Base-by-base conservation (phyloP, 2,329 filamentous ascomycete species). In the Fusarium sp. region DNA sequence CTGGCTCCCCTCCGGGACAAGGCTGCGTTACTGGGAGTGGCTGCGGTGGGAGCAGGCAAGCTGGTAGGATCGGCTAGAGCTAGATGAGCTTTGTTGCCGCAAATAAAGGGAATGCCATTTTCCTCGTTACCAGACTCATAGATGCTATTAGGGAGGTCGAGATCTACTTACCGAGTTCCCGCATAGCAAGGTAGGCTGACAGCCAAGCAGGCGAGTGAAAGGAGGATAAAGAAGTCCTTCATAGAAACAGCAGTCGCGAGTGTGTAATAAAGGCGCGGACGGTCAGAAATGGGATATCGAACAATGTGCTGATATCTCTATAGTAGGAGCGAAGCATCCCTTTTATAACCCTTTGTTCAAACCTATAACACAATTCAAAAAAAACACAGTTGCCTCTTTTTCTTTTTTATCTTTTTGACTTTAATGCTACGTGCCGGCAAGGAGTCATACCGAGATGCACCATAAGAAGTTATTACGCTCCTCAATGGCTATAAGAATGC, bases 141-240 rank as follows among this genome's bases (percentile, higher is more conserved):
- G 57, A 53, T 37, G 57, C 57, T 60, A 23, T 53, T 47, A 60
- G 57, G 57, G 57, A 54, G 48, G 57, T 60, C 50, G 41, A 60
- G 48, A 54, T 48, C 57, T 60, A 50, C 57, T 60, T 54, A 48
- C 50, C 48, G 41, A 60, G 57, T 54, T 60, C 57, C 57, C 34
- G 40, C 48, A 60, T 60, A 47, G 57, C n/a, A 54, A 60, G 57
- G 57, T 54, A 60, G 50, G 57, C 57, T 60, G 41, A 54, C 57
- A 60, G 50, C 50, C 57, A 60, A 54, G 57, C 48, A 60, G 27
- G 50, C 57, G 34, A 60, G 57, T 60, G 27, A 60, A 60, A 60
- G 57, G 50, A 60, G 48, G 48, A 60, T 60, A 13, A 60, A 48
- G 57, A 60, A 48, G 57, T 48, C 40, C 57, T 54, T 60, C 56